Evolutionary conservation across 2,329 filamentous ascomycete genomes (phyloP).

Genomic region (Talaromyces funiculosus): DNA sequence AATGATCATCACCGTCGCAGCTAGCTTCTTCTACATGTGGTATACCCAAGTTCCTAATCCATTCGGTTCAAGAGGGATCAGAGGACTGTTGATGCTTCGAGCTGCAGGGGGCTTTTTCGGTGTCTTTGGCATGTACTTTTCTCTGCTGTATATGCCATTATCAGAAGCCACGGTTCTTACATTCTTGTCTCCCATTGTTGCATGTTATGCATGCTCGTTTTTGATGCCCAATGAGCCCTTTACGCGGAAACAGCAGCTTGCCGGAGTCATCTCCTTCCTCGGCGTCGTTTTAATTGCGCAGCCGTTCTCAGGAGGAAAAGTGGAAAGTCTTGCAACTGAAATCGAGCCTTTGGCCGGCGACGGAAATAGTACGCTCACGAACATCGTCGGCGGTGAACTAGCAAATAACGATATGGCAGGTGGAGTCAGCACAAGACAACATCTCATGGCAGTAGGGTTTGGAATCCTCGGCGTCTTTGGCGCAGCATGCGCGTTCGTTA

Average conservation of each 20-base stretch:
- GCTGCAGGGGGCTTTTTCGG: conserved; percentile 70
- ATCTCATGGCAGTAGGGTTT: conserved; percentile 63
- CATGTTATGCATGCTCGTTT: conserved; percentile 74
- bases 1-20: conserved; percentile 66
- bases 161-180: conserved; percentile 87
- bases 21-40: conserved; percentile 69
- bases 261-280: conserved; percentile 65
- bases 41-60: conserved; percentile 61
- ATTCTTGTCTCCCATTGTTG: conserved; percentile 73
- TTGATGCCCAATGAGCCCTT: conserved; percentile 68
- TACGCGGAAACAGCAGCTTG: conserved; percentile 69
- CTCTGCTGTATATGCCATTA: conserved; percentile 71
- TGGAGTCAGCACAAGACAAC: conserved; percentile 45
- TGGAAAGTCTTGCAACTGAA: conserved; percentile 6
- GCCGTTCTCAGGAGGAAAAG: conserved; percentile 42
- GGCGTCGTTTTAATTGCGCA: conserved; percentile 81
- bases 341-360: not conserved
- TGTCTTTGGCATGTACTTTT: conserved; percentile 72
- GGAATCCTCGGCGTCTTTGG: conserved; percentile 74
- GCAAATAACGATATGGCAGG: not conserved
- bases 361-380: conserved; percentile 3
- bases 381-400: not conserved
- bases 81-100: conserved; percentile 61
- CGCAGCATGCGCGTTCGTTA: conserved; percentile 67
- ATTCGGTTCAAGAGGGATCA: conserved; percentile 61